Conservation (phyloP, 1,139 yeast genomes). For the Candida sp. region DNA sequence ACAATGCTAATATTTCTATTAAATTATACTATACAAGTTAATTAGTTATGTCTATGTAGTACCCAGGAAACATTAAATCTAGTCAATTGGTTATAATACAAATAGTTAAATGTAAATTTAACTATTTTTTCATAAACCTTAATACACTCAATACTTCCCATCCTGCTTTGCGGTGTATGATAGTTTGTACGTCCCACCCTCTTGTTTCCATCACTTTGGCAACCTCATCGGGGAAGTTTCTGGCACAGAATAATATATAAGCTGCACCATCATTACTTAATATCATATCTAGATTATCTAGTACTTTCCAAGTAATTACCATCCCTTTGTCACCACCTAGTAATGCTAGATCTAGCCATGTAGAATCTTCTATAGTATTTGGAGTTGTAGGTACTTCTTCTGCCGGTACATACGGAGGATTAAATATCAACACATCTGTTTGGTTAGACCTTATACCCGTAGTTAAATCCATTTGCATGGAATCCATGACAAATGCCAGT, state of each 20-base stretch:
- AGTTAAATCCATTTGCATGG: slow-evolving; percentile 58
- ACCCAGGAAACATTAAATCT: no score
- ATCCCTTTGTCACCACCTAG: slow-evolving; percentile 90
- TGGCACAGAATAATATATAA: slow-evolving; percentile 79
- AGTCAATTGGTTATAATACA: no score
- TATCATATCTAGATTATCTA: slow-evolving; percentile 46
- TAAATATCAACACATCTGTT: slow-evolving; percentile 76
- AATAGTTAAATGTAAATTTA: no score
- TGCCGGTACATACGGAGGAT: slow-evolving; percentile 97
- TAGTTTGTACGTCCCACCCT: slow-evolving; percentile 55
- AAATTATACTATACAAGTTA: no score
- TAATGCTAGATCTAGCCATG: slow-evolving; percentile 86
- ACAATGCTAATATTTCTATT: no score
- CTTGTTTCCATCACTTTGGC: slow-evolving; percentile 39
- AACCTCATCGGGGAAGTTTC: slow-evolving; percentile 73
- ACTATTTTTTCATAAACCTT: slow-evolving; percentile 30
- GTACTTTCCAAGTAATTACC: slow-evolving; percentile 69
- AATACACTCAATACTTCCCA: slow-evolving; percentile 91
- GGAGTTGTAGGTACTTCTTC: slow-evolving; percentile 63
- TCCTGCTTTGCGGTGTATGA: slow-evolving; percentile 78
- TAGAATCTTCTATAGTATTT: slow-evolving; percentile 35
- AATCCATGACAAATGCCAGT: slow-evolving; percentile 38
- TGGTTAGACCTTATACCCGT: slow-evolving; percentile 38
- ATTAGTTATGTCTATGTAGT: no score
- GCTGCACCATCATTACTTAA: slow-evolving; percentile 66